phyloP scores from a whole-genome alignment of 2,329 filamentous ascomycete species.

The Ambrosiella beaveri region DNA sequence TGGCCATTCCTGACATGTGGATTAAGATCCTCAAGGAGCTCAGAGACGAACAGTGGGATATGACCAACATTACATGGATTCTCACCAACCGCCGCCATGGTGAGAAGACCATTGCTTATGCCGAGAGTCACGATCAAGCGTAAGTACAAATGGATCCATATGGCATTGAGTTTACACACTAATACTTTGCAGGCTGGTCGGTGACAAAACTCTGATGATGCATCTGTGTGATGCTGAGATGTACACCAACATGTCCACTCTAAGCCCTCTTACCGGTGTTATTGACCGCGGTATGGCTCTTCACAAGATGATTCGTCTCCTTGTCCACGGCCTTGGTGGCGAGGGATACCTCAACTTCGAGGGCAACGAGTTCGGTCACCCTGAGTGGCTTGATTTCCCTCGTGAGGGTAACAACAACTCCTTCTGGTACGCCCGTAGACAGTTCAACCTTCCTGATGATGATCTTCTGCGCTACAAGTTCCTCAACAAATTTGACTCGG shows the following conservation, averaged over 20 bases:
- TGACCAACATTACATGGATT: slow-evolving; percentile 68
- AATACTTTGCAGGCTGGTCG: slow-evolving; percentile 52
- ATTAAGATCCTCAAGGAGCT: slow-evolving; percentile 97
- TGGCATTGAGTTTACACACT: slow-evolving; percentile 12
- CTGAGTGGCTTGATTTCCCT: slow-evolving; percentile 97
- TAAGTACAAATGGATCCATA: slow-evolving; percentile 30
- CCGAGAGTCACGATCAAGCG: slow-evolving; percentile 95
- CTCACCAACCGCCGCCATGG: slow-evolving; percentile 85
- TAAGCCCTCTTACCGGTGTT: slow-evolving; percentile 68
- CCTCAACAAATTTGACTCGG: slow-evolving; percentile 82
- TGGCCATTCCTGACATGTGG: slow-evolving; percentile 97
- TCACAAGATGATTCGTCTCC: slow-evolving; percentile 92
- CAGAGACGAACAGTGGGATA: slow-evolving; percentile 80
- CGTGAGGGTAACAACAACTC: slow-evolving; percentile 83
- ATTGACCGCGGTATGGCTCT: slow-evolving; percentile 83
- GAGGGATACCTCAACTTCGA: slow-evolving; percentile 98
- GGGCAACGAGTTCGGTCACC: slow-evolving; percentile 96
- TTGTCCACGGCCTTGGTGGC: slow-evolving; percentile 81
- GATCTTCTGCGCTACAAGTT: slow-evolving; percentile 69
- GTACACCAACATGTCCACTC: slow-evolving; percentile 90
- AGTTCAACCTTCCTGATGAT: slow-evolving; percentile 86
- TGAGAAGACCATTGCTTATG: slow-evolving; percentile 96
- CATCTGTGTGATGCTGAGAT: slow-evolving; percentile 94
- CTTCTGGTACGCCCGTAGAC: slow-evolving; percentile 85
- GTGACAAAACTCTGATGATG: slow-evolving; percentile 94